A percentile compares a stretch with the other conserved stretches of the same genome.
Evolutionary conservation across 371 early-diverging fungal genomes (phyloP).

Genomic region (Haplosporangium sp.): DNA sequence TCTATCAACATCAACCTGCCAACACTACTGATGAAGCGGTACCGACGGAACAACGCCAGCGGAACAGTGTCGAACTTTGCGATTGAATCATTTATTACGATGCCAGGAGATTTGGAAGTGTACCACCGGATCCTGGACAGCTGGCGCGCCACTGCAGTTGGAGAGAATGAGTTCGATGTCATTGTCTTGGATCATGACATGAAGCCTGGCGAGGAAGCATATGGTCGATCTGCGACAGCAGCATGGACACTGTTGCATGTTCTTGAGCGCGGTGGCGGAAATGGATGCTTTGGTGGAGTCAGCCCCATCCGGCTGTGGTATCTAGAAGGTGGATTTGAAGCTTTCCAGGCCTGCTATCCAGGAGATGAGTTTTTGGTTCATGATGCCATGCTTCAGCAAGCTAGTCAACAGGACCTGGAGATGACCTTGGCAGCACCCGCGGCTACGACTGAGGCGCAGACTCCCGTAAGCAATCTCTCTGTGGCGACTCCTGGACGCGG

Average conservation of each 20-base stretch:
- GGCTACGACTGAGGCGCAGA: slow-evolving; percentile 3
- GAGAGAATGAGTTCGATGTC: slow-evolving; percentile 19
- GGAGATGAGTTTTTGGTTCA: slow-evolving; percentile 25
- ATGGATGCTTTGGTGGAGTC: slow-evolving; percentile 42
- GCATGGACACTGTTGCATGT: slow-evolving; percentile 72
- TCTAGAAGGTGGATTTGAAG: slow-evolving; percentile 62
- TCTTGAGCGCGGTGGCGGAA: slow-evolving; percentile 57
- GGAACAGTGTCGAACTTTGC: slow-evolving; percentile 65
- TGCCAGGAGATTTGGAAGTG: slow-evolving; percentile 64
- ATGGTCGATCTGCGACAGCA: slow-evolving; percentile 57
- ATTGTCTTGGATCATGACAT: slow-evolving; percentile 71
- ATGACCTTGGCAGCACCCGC: slow-evolving; percentile 10
- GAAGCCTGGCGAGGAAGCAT: slow-evolving; percentile 56
- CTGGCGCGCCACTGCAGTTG: slow-evolving; percentile 25
- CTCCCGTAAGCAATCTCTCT: background rate
- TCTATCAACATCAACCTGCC: slow-evolving; percentile 71
- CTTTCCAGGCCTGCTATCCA: slow-evolving; percentile 56
- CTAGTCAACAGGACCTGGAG: slow-evolving; percentile 10
- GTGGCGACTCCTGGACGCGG: background rate
- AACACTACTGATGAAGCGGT: slow-evolving; percentile 66
- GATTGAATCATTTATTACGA: slow-evolving; percentile 72
- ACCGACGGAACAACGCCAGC: slow-evolving; percentile 54
- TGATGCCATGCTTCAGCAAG: background rate
- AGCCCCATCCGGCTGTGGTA: slow-evolving; percentile 54
- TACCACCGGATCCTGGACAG: slow-evolving; percentile 51